Evolutionary conservation across 306 rosid species (phyloP), one percentile per base, ranked within the genome.

Genomic region (Adenanthera pavonina): DNA sequence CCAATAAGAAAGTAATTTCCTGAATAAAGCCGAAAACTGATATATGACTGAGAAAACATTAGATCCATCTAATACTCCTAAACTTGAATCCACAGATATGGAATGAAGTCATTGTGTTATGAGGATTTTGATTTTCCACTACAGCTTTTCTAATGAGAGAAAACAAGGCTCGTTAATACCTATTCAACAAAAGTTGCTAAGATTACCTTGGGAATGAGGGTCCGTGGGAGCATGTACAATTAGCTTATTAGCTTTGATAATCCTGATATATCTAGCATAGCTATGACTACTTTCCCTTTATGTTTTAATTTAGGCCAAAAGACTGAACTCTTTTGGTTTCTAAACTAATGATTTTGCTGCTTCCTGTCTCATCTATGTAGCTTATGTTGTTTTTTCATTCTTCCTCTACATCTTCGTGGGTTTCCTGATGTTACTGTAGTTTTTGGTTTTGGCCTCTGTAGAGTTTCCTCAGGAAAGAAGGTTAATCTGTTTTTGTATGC

Each of bases 401-500:
- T 6, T 65, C 47, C 34, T 70, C 59, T 67, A n/a, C 77, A 66
- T 72, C 38, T 30, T 52, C 61, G 49, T 78, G 61, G 74, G 9
- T 57, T 38, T 67, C 60, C 7, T 72, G 73, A 49, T 75, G 44
- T 48, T 44, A 61, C 38, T n/a, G 38, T 41, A 44, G 51, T 34
- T 71, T 80, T 69, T 56, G 9, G 30, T 19, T 56, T 60, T 1
- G 16, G 47, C 47, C 74, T 60, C 71, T 74, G 76, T 75, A 40
- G 74, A 77, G 56, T 17, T 57, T 65, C 65, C 25, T 20, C 30
- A n/a, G 46, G 2, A 25, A 72, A 35, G 74, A 34, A 41, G 81
- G 56, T 82, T 74, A 40, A 67, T 61, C 41, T 75, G 57, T 41
- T 78, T 52, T 5, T 64, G 30, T 74, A 25, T 34, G 66, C 64